These are phyloP conservation scores for Parietaria judaica DNA, from an alignment of 306 rosid species.

Conservation along the genomic window DNA sequence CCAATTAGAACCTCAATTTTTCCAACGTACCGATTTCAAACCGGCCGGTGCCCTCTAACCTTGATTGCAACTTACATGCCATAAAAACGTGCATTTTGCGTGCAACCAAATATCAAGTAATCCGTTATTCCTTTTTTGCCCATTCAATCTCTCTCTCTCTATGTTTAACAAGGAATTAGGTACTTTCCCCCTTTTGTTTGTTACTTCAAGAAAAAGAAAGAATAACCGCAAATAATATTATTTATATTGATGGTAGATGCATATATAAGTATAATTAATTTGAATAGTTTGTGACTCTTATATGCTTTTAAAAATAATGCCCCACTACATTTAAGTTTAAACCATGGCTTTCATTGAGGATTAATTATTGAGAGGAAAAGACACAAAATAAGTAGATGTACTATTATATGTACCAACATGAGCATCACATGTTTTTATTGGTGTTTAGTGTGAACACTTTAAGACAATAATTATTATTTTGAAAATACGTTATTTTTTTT, in stretches of 20 bases:
- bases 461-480: no score
- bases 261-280: background rate
- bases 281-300: slow-evolving; percentile 13
- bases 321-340: background rate
- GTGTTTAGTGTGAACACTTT: slow-evolving; percentile 14
- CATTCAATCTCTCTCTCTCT: background rate
- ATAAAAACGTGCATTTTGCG: slow-evolving; percentile 8
- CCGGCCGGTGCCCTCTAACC: background rate
- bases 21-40: no score
- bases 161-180: slow-evolving; percentile 6
- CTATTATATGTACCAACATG: background rate
- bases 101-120: slow-evolving; percentile 2
- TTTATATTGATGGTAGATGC: no score
- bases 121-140: background rate
- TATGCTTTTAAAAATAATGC: slow-evolving; percentile 2
- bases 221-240: background rate
- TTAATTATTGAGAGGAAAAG: background rate
- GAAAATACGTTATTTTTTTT: no score
- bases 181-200: background rate
- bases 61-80: no score
- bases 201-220: slow-evolving; percentile 25
- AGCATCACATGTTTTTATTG: slow-evolving; percentile 16
- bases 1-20: no score
- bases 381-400: background rate
- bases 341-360: background rate